Evolutionary conservation across 1,139 yeast species (phyloP).

Genomic region (Geotrichum bryndzae): DNA sequence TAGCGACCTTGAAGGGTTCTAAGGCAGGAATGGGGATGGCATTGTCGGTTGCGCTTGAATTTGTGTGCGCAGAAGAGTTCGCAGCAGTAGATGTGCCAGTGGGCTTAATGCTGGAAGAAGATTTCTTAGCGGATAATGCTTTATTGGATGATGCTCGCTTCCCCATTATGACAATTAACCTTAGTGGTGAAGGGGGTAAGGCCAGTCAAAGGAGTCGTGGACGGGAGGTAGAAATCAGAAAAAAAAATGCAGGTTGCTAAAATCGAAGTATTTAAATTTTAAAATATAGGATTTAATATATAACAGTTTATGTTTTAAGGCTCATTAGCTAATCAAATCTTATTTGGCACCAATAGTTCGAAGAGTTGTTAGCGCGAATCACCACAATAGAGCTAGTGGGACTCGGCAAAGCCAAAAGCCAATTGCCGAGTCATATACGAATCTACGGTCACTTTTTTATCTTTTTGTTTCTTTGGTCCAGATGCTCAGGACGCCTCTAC

Average conservation of each 20-base stretch:
- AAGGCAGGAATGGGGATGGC: constrained; percentile 1
- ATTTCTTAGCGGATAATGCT: background rate
- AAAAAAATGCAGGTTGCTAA: background rate
- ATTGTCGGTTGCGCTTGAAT: background rate
- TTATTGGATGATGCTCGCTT: background rate
- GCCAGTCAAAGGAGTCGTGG: background rate
- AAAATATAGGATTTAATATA: background rate
- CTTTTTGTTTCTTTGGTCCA: background rate
- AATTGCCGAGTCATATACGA: background rate
- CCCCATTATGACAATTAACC: background rate
- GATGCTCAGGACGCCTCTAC: background rate
- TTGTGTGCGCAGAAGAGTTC: background rate
- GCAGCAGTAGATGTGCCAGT: background rate
- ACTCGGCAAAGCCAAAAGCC: background rate
- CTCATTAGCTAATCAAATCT: background rate
- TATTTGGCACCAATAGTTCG: background rate
- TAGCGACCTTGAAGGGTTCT: constrained; percentile 1
- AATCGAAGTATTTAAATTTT: background rate
- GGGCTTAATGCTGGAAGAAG: background rate
- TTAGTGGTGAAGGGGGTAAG: background rate
- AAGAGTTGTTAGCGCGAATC: background rate
- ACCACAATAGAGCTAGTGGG: background rate
- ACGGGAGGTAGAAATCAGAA: background rate
- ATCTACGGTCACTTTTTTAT: background rate
- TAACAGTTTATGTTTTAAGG: background rate